Evolutionary conservation across 768 basidiomycete genomes (phyloP).

Genomic region (Lactarius sp.): DNA sequence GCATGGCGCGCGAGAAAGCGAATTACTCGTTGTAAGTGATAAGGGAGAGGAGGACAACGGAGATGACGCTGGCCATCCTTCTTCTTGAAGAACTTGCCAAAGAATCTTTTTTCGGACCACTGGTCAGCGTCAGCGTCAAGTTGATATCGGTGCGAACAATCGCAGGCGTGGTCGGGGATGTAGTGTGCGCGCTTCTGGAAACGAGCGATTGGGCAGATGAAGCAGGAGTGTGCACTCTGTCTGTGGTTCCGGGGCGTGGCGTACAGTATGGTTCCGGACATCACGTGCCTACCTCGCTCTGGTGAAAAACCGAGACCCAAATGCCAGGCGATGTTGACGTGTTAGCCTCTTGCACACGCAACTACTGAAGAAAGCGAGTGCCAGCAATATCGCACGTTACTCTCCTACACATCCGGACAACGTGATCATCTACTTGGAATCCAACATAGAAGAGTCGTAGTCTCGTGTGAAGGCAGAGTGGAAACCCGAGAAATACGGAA

Average conservation of each 20-base stretch:
- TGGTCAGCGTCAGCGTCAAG: constrained; percentile 28
- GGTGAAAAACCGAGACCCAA: too few species aligned
- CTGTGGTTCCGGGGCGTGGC: constrained; percentile 8
- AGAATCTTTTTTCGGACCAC: constrained; percentile 54
- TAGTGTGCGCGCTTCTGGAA: constrained; percentile 9
- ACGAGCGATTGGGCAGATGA: constrained; percentile 26
- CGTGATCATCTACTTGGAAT: too few species aligned
- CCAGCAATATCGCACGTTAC: too few species aligned
- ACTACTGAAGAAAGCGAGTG: too few species aligned
- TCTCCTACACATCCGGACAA: too few species aligned
- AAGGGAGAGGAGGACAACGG: constrained; percentile 17
- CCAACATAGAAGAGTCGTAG: too few species aligned
- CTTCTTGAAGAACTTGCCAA: constrained; percentile 71
- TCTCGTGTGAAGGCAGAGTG: too few species aligned
- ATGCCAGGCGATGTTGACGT: too few species aligned
- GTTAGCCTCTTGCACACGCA: too few species aligned
- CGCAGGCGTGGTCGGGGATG: constrained; percentile 27
- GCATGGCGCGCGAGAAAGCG: constrained; percentile 8
- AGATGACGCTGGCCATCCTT: constrained; percentile 33
- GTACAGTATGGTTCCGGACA: background rate
- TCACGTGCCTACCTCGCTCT: too few species aligned
- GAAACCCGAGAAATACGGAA: too few species aligned
- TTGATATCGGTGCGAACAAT: constrained; percentile 28
- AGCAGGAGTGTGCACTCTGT: constrained; percentile 18
- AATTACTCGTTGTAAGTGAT: constrained; percentile 7